Percentiles rank a stretch among this genome's conserved stretches.
Conservation (phyloP, 2,329 filamentous ascomycete species). For the Cladosporium sp. region DNA sequence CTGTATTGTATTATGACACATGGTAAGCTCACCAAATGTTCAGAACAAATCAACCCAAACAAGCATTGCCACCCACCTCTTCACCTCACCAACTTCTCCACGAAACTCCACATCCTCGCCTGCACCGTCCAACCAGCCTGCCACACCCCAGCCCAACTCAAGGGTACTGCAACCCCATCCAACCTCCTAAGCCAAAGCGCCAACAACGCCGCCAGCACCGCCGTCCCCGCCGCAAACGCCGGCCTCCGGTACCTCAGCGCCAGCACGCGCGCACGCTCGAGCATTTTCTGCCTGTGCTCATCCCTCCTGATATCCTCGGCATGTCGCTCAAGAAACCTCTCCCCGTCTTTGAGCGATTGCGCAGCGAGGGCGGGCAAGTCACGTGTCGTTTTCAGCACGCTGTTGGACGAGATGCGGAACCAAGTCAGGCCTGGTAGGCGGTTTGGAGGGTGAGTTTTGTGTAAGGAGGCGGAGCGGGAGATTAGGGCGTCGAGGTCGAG, state of each 20-base stretch:
- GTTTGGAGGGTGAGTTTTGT: constrained; percentile 66
- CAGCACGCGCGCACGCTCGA: constrained; percentile 35
- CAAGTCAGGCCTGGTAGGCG: constrained; percentile 61
- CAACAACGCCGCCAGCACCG: constrained; percentile 63
- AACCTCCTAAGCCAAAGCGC: constrained; percentile 53
- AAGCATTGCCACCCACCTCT: neutral
- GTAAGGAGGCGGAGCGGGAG: constrained; percentile 59
- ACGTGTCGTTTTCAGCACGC: constrained; percentile 80
- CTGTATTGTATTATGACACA: too few relatives aligned
- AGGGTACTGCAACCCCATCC: neutral
- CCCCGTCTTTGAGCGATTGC: constrained; percentile 63
- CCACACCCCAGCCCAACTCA: neutral
- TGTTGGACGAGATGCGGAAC: constrained; percentile 66
- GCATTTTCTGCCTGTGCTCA: constrained; percentile 53
- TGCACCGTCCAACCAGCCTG: neutral
- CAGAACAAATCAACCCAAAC: too few relatives aligned
- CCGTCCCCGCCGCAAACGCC: constrained; percentile 47
- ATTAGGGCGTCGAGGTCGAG: constrained; percentile 80
- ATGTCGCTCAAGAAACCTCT: constrained; percentile 66
- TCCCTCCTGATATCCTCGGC: constrained; percentile 65
- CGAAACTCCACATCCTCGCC: neutral
- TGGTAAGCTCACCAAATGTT: too few relatives aligned
- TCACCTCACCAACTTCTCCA: neutral
- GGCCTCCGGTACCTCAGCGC: constrained; percentile 65
- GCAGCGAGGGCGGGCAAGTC: constrained; percentile 45